Conservation (phyloP, 148 eudicot genomes). For the Gaultheria prostrata region DNA sequence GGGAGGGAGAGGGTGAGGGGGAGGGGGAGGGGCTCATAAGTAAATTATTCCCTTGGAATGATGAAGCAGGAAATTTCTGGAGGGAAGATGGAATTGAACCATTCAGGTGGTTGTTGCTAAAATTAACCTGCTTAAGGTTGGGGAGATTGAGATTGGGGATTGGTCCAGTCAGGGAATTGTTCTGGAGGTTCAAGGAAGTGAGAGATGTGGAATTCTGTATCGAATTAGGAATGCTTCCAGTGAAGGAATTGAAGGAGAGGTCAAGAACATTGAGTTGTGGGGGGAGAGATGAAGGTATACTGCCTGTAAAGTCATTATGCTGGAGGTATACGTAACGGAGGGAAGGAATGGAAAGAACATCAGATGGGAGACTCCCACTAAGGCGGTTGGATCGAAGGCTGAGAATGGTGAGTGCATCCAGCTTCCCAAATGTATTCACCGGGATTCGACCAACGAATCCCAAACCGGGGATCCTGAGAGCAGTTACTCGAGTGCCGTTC, state of each 20-base stretch:
- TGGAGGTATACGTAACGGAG: slow-evolving; percentile 65
- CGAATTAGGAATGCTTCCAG: slow-evolving; percentile 61
- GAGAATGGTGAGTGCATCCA: slow-evolving; percentile 51
- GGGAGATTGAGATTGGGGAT: slow-evolving; percentile 50
- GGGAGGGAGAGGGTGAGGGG: not conserved
- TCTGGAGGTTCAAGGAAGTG: slow-evolving; percentile 54
- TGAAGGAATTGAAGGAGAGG: slow-evolving; percentile 71
- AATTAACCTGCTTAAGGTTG: slow-evolving; percentile 45
- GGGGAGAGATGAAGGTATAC: slow-evolving; percentile 63
- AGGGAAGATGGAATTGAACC: slow-evolving; percentile 75
- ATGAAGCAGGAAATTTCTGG: slow-evolving; percentile 52
- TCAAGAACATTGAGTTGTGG: slow-evolving; percentile 51
- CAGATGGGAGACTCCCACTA: slow-evolving; percentile 63
- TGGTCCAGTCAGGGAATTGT: slow-evolving; percentile 66
- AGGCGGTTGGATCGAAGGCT: slow-evolving; percentile 77
- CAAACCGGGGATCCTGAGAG: slow-evolving; percentile 71
- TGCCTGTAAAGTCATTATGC: slow-evolving; percentile 66
- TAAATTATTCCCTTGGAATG: slow-evolving; percentile 70
- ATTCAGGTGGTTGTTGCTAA: slow-evolving; percentile 71
- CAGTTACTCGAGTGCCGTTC: slow-evolving; percentile 43
- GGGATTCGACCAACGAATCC: slow-evolving; percentile 79
- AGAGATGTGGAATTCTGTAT: slow-evolving; percentile 58
- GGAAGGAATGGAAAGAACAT: slow-evolving; percentile 64
- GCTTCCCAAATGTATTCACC: slow-evolving; percentile 54
- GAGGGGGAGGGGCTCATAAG: slow-evolving; percentile 12